A percentile compares a stretch with the other conserved stretches of the same genome.
These are phyloP conservation scores for Orbilia blumenaviensis DNA, from an alignment of 2,329 filamentous ascomycete genomes.

Conservation along the genomic window DNA sequence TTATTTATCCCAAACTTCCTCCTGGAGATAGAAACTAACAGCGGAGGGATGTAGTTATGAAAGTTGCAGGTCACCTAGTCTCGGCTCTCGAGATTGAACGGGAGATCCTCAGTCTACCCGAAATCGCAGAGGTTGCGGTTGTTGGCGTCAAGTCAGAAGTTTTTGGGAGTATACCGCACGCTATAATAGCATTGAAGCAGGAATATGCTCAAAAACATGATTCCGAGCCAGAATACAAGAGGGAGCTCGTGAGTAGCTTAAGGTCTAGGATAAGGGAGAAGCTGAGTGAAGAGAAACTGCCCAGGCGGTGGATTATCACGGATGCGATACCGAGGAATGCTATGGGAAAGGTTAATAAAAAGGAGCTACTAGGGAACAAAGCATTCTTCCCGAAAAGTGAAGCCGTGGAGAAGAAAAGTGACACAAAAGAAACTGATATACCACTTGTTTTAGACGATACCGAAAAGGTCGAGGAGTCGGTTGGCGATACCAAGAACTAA, in stretches of 20 bases:
- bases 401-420: not conserved
- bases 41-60: slow-evolving; percentile 66
- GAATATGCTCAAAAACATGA: slow-evolving; percentile 78
- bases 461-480: not conserved
- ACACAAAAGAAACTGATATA: too few relatives aligned
- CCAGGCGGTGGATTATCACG: slow-evolving; percentile 83
- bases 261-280: slow-evolving; percentile 61
- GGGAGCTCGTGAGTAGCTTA: slow-evolving; percentile 55
- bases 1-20: not conserved
- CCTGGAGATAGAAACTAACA: slow-evolving; percentile 63
- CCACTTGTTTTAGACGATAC: not conserved
- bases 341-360: slow-evolving; percentile 78
- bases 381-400: not conserved
- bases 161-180: slow-evolving; percentile 23
- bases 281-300: slow-evolving; percentile 95
- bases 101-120: slow-evolving; percentile 71
- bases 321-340: slow-evolving; percentile 86
- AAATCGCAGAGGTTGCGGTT: slow-evolving; percentile 82
- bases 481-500: not conserved
- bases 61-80: slow-evolving; percentile 79
- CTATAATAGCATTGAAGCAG: slow-evolving; percentile 69
- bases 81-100: slow-evolving; percentile 93
- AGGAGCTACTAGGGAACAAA: slow-evolving; percentile 1
- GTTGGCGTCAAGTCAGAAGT: slow-evolving; percentile 66
- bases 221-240: slow-evolving; percentile 56